Evolutionary conservation across 192 early-diverging fungal genomes (phyloP), one percentile per base, ranked within the genome.

Genomic region (Lobosporangium transversale): DNA sequence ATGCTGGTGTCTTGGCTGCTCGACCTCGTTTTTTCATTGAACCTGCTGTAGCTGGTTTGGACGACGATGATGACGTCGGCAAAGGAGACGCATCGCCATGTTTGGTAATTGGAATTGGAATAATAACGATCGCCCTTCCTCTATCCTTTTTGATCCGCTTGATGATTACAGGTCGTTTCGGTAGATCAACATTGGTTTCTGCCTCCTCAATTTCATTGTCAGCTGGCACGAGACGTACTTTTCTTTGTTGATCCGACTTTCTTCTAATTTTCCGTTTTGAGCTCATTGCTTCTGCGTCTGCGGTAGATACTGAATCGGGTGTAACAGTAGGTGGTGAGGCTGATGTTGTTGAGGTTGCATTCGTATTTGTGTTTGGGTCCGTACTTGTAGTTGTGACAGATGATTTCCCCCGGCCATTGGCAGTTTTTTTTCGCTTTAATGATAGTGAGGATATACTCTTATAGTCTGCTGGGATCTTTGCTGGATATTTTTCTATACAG

Each of bases 401-500:
- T 1, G 56, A 49, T 43, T 53, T 61, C 29, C 20, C 58, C 20
- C 63, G 53, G 27, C 48, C 64, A 35, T 37, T 57, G 1, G 43
- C 20, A 24, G 31, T 26, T n/a, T 53, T 57, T 43, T 67, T 66
- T 54, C 57, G 48, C 33, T 52, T 59, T 24, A 57, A 53, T 48
- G 63, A 36, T 36, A 49, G 36, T 33, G 64, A 56, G 15, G 59
- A 33, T 17, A 57, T 53, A 23, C 68, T 53, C 30, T 58, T 68
- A n/a, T 79, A 70, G n/a, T 62, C 45, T 24, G 62, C 36, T 48
- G 78, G 73, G 24, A 71, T 69, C 32, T 47, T 66, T 33, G 49
- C 63, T 24, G 68, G 68, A 37, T 58, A 35, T 40, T 26, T 42
- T 50, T 55, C 70, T 40, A 64, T 62, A 40, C 83, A 84, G 31